These are phyloP conservation scores for Maudiozyma barnettii DNA, from an alignment of 805 yeast genomes.

Conservation along the genomic window DNA sequence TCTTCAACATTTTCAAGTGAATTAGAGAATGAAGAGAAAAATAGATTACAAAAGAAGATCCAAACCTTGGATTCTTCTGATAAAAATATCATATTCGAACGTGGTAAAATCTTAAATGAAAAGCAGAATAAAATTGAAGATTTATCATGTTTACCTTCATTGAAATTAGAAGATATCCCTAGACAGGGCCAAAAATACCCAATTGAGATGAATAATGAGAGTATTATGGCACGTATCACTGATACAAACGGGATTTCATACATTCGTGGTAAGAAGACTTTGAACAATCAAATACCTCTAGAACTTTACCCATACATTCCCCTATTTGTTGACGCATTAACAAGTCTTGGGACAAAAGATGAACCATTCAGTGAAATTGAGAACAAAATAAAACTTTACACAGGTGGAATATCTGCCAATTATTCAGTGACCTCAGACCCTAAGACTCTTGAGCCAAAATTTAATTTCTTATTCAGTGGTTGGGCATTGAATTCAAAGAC, in stretches of 20 bases:
- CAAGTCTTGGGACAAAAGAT: constrained; percentile 73
- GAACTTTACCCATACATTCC: constrained; percentile 64
- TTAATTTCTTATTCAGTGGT: constrained; percentile 55
- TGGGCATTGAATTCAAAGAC: constrained; percentile 61
- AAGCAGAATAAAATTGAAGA: constrained; percentile 66
- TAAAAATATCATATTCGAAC: constrained; percentile 42
- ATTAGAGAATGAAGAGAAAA: constrained; percentile 47
- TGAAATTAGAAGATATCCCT: constrained; percentile 65
- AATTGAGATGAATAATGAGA: constrained; percentile 25
- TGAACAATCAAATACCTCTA: constrained; percentile 45
- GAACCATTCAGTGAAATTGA: constrained; percentile 74
- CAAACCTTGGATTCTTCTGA: constrained; percentile 44
- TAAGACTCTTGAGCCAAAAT: constrained; percentile 37
- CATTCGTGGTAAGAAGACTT: constrained; percentile 53
- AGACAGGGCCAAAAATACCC: constrained; percentile 37
- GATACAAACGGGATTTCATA: constrained; percentile 79
- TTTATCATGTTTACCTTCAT: constrained; percentile 68
- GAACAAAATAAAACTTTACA: constrained; percentile 66
- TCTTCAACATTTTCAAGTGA: constrained; percentile 42
- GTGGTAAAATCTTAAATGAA: constrained; percentile 51
- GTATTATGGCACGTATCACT: constrained; percentile 40
- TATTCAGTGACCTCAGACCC: constrained; percentile 51
- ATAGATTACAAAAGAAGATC: constrained; percentile 38
- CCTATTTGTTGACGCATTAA: constrained; percentile 66
- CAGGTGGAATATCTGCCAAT: constrained; percentile 77